Evolutionary conservation across 129 eudicot species (phyloP).

Genomic region (Flaveria sonorensis): DNA sequence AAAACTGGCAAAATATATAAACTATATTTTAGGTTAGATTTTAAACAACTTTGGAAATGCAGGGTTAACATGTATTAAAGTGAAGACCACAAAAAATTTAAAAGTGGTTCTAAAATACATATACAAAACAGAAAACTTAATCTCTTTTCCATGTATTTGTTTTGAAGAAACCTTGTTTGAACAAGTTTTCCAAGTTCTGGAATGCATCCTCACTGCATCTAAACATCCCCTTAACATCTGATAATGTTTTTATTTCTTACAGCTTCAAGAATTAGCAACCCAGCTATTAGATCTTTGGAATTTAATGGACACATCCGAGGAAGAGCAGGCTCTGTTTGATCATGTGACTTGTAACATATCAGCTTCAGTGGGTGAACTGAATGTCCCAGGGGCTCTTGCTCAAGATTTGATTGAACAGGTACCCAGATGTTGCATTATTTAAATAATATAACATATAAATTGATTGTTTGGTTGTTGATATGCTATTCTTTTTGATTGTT

Average conservation of each 20-base stretch:
- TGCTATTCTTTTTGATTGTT: not conserved
- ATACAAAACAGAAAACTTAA: not conserved
- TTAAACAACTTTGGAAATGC: not conserved
- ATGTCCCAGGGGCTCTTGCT: constrained; percentile 66
- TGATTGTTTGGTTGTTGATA: constrained; percentile 1
- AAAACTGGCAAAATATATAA: not conserved
- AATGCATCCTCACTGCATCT: not conserved
- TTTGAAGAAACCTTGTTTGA: not conserved
- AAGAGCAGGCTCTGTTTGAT: constrained; percentile 54
- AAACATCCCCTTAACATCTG: not conserved
- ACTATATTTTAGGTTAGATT: not conserved
- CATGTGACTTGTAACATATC: constrained; percentile 55
- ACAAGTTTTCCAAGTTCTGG: not conserved
- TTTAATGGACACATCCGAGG: constrained; percentile 59
- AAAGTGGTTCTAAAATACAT: not conserved
- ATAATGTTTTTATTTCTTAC: not conserved
- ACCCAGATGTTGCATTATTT: not conserved
- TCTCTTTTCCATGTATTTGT: not conserved
- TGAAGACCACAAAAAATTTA: not conserved
- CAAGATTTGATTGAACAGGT: constrained; percentile 71
- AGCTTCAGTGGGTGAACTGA: constrained; percentile 57
- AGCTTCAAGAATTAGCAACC: constrained; percentile 73
- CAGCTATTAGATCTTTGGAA: constrained; percentile 67
- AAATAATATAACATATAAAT: not conserved
- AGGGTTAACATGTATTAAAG: not conserved